phyloP scores from a whole-genome alignment of 495 filamentous ascomycete genomes.

The Neurospora tetraspora region DNA sequence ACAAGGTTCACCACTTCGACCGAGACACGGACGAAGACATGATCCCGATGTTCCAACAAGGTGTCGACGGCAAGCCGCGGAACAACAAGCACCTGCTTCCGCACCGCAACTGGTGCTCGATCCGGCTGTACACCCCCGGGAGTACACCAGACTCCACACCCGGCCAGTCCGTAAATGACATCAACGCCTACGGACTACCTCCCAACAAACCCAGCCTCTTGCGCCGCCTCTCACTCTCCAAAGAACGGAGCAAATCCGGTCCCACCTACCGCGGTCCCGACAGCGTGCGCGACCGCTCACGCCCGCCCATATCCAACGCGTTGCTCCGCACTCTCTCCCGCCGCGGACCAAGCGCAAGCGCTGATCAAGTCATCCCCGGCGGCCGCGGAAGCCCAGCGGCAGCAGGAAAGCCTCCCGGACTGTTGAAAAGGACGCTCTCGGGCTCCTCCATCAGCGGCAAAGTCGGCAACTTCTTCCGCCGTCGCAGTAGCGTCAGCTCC shows the following conservation, averaged over 20 bases:
- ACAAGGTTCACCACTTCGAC: constrained; percentile 86
- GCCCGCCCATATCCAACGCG: constrained; percentile 22
- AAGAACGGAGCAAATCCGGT: constrained; percentile 7
- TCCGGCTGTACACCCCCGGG: constrained; percentile 71
- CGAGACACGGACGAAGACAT: constrained; percentile 84
- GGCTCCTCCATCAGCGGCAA: constrained; percentile 15
- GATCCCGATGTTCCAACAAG: constrained; percentile 82
- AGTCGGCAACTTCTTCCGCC: constrained; percentile 39
- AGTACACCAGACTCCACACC: constrained; percentile 61
- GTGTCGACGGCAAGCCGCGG: constrained; percentile 77
- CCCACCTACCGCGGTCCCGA: constrained; percentile 19
- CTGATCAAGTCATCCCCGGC: constrained; percentile 31
- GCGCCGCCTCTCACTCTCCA: constrained; percentile 29
- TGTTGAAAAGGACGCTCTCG: constrained; percentile 43
- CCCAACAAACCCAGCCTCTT: constrained; percentile 19
- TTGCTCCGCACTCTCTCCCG: constrained; percentile 32
- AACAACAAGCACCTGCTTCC: constrained; percentile 91
- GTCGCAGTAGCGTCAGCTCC: constrained; percentile 40
- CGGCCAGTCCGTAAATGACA: constrained; percentile 29
- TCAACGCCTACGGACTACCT: constrained; percentile 22
- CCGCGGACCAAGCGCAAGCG: constrained; percentile 20
- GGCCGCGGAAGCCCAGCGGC: constrained; percentile 19
- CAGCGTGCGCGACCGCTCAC: constrained; percentile 16
- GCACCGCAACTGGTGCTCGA: constrained; percentile 86
- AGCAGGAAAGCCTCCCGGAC: constrained; percentile 47